Evolutionary conservation across 2,329 filamentous ascomycete species (phyloP).

Genomic region (Coniosporium tulheliwenetii): DNA sequence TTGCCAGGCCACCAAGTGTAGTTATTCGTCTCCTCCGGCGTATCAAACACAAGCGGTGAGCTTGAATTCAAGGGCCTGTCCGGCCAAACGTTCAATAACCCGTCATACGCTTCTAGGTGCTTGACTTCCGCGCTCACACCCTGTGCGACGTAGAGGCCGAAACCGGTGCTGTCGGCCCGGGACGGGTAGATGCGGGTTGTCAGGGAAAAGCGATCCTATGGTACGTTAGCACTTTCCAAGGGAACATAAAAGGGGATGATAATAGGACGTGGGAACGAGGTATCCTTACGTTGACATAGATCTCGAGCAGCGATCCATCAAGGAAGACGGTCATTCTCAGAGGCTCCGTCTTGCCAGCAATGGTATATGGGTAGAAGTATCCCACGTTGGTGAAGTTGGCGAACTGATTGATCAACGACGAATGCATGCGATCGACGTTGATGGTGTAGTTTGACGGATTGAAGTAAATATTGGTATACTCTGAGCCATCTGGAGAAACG

Average conservation of each 20-base stretch:
- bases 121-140: conserved; percentile 20
- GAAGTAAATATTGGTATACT: conserved; percentile 30
- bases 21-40: conserved; percentile 26
- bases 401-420: conserved; percentile 25
- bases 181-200: conserved; percentile 30
- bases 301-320: conserved; percentile 30
- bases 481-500: conserved; percentile 24
- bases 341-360: conserved; percentile 17
- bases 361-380: conserved; percentile 30
- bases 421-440: conserved; percentile 27
- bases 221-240: not conserved
- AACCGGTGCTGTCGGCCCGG: conserved; percentile 25
- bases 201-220: conserved; percentile 18
- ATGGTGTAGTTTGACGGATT: conserved; percentile 29
- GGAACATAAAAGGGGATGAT: not conserved
- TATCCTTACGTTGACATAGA: conserved; percentile 23
- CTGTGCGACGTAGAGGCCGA: conserved; percentile 24
- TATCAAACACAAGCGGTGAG: conserved; percentile 24
- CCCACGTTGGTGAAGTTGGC: conserved; percentile 27
- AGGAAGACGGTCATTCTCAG: conserved; percentile 29
- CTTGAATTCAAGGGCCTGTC: conserved; percentile 24
- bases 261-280: conserved; percentile 1
- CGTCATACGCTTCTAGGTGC: conserved; percentile 22
- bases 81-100: conserved; percentile 23
- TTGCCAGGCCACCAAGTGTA: conserved; percentile 30